Evolutionary conservation across 805 yeast species (phyloP).

Genomic region (Saturnispora zaruensis): DNA sequence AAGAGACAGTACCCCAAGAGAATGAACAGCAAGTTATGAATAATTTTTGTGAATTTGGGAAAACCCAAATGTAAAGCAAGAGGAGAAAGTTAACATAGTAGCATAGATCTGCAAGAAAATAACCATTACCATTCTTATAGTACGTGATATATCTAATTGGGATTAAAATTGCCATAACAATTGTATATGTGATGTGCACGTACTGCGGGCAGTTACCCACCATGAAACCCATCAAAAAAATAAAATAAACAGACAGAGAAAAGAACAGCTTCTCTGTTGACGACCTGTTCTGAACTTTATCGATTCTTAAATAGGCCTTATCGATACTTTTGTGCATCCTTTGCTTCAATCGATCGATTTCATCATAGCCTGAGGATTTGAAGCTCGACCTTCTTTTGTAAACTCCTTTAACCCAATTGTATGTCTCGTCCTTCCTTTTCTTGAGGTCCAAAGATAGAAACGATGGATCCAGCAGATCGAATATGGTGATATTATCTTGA

Average conservation of each 20-base stretch:
- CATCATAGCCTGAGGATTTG: constrained; percentile 13
- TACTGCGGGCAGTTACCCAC: constrained; percentile 71
- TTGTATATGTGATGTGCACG: constrained; percentile 71
- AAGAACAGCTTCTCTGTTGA: constrained; percentile 73
- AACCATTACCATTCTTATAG: constrained; percentile 71
- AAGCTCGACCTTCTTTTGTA: constrained; percentile 9
- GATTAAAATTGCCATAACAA: constrained; percentile 51
- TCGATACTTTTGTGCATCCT: constrained; percentile 27
- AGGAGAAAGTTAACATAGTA: constrained; percentile 76
- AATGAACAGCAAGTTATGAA: constrained; percentile 81
- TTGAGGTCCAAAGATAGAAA: constrained; percentile 19
- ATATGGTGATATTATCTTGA: constrained; percentile 24
- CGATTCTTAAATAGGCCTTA: constrained; percentile 31
- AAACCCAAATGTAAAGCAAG: constrained; percentile 69
- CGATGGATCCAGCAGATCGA: constrained; percentile 27
- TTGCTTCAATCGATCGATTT: constrained; percentile 21
- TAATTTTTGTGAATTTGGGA: constrained; percentile 63
- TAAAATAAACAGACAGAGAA: constrained; percentile 56
- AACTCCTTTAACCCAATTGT: constrained; percentile 23
- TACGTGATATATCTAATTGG: constrained; percentile 82
- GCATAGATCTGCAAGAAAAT: constrained; percentile 86
- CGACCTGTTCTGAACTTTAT: constrained; percentile 33
- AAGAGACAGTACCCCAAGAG: constrained; percentile 80
- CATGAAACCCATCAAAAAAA: constrained; percentile 64
- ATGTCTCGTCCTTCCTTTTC: constrained; percentile 20